phyloP scores from a whole-genome alignment of 805 yeast genomes.

The Candida nonsorbophila region DNA sequence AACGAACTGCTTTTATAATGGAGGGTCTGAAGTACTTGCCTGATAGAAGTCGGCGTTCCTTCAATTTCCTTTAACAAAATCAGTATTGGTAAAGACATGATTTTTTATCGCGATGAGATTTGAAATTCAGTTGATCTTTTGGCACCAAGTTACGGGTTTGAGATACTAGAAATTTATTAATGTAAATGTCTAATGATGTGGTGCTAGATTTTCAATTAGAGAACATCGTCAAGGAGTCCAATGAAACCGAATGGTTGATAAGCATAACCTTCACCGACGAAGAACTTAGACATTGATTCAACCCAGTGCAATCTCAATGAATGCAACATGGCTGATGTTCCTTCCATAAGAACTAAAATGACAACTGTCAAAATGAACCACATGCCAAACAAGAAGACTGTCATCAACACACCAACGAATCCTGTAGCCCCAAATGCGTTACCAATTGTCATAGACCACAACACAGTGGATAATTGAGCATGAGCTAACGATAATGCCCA shows the following conservation, averaged over 20 bases:
- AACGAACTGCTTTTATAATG: conserved; percentile 25
- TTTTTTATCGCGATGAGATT: conserved; percentile 5
- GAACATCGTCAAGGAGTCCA: conserved; percentile 20
- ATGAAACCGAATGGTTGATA: conserved; percentile 83
- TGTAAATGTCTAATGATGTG: too few relatives aligned
- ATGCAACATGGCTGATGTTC: conserved; percentile 98
- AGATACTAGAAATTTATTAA: conserved; percentile 1
- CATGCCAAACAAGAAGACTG: conserved; percentile 81
- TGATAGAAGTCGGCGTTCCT: conserved; percentile 16
- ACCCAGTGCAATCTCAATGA: conserved; percentile 99
- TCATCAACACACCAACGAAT: conserved; percentile 59
- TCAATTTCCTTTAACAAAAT: conserved; percentile 17
- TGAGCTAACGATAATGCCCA: conserved; percentile 98
- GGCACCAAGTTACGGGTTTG: not conserved
- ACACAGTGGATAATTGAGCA: conserved; percentile 89
- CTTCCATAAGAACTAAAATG: conserved; percentile 94
- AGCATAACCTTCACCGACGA: conserved; percentile 92
- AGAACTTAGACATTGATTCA: conserved; percentile 97
- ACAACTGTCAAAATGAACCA: conserved; percentile 93
- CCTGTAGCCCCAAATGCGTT: conserved; percentile 70
- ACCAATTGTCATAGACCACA: conserved; percentile 93
- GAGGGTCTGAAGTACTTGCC: conserved; percentile 27
- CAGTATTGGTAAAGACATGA: conserved; percentile 7
- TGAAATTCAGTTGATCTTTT: not conserved
- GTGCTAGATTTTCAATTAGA: conserved; percentile 7